phyloP scores from a whole-genome alignment of 257 asterid genomes.

The Primulina tabacum region DNA sequence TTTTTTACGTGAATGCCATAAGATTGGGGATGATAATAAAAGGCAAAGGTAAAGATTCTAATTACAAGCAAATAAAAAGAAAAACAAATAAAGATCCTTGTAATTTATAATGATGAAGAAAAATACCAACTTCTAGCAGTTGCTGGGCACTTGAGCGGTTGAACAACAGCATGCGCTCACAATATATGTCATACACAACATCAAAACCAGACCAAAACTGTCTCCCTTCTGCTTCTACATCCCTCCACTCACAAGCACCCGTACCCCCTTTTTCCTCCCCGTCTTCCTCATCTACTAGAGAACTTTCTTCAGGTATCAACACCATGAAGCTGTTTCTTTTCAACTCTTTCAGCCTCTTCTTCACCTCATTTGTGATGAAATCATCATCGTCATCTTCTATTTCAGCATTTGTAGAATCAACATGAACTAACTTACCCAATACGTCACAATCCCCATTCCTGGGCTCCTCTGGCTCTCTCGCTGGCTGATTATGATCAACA shows the following conservation, averaged over 20 bases:
- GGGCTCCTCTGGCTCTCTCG: constrained; percentile 50
- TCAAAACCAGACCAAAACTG: constrained; percentile 91
- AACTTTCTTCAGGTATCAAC: constrained; percentile 82
- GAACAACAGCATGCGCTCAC: constrained; percentile 70
- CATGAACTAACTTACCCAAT: constrained; percentile 47
- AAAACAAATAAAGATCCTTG: neutral
- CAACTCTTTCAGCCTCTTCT: constrained; percentile 89
- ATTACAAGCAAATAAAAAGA: neutral
- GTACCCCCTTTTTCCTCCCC: constrained; percentile 68
- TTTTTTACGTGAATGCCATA: neutral
- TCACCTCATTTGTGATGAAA: constrained; percentile 87
- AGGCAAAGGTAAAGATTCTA: neutral
- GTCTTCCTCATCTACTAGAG: constrained; percentile 63
- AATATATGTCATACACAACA: constrained; percentile 76
- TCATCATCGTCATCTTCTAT: constrained; percentile 88
- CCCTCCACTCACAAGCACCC: constrained; percentile 83
- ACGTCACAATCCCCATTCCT: constrained; percentile 35
- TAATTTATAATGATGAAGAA: constrained; percentile 12
- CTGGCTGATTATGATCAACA: constrained; percentile 44
- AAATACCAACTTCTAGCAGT: constrained; percentile 69
- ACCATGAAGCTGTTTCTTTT: constrained; percentile 91
- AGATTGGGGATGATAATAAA: neutral
- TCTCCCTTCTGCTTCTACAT: constrained; percentile 74
- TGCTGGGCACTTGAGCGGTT: constrained; percentile 74
- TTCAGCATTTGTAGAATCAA: constrained; percentile 53